phyloP scores from a whole-genome alignment of 441 rosid genomes.

The Pelargonium citronellum region DNA sequence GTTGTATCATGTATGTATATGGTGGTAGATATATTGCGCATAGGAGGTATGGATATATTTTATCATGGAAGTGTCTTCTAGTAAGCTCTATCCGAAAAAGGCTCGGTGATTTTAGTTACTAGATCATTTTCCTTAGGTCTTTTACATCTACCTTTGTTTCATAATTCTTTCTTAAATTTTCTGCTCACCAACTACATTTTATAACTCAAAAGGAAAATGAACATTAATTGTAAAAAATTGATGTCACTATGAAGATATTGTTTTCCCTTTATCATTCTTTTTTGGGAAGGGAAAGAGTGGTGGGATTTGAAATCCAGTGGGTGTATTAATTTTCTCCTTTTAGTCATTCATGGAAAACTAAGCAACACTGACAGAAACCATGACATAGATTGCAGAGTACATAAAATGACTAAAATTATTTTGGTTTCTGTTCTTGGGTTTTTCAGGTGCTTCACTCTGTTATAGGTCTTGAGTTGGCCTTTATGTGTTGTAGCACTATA shows the following conservation, averaged over 20 bases:
- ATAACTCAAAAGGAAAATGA: not conserved
- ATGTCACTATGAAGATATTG: not conserved
- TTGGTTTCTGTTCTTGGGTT: conserved; percentile 2
- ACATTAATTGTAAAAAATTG: not conserved
- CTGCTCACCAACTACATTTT: not conserved
- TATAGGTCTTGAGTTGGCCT: conserved; percentile 33
- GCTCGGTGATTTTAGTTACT: not conserved
- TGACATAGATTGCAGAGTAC: not conserved
- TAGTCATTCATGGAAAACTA: not conserved
- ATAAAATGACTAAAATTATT: not conserved
- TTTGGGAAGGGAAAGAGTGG: not conserved
- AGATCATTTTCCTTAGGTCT: not conserved
- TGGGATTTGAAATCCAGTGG: not conserved
- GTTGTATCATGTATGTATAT: not conserved
- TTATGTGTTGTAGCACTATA: conserved; percentile 43
- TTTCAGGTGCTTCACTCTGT: conserved; percentile 42
- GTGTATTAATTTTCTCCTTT: not conserved
- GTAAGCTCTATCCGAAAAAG: not conserved
- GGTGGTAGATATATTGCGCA: not conserved
- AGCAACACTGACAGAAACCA: not conserved
- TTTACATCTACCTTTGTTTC: not conserved
- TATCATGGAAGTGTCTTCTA: not conserved
- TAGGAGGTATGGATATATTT: not conserved
- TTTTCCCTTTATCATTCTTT: not conserved
- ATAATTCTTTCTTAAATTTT: not conserved